phyloP scores from a whole-genome alignment of 73 alveolate genomes.

The Paramecium sonneborni region DNA sequence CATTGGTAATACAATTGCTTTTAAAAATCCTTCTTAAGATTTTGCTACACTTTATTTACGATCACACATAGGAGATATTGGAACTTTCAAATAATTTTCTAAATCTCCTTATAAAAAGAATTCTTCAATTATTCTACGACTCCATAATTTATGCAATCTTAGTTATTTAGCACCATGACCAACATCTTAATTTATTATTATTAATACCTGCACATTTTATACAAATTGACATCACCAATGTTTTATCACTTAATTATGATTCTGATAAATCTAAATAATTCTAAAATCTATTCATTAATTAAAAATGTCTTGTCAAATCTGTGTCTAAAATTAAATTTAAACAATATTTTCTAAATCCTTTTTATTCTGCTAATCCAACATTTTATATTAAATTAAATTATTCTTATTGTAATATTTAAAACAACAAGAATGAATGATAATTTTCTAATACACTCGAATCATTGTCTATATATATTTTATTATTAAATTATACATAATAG shows the following conservation, averaged over 20 bases:
- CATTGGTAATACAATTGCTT: slow-evolving; percentile 44
- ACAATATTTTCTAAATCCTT: slow-evolving; percentile 53
- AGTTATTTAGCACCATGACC: slow-evolving; percentile 59
- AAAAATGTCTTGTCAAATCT: slow-evolving; percentile 30
- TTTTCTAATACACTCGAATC: slow-evolving; percentile 79
- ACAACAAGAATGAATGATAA: slow-evolving; percentile 63
- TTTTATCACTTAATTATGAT: neutral
- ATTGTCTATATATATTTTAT: neutral
- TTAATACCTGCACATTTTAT: slow-evolving; percentile 57
- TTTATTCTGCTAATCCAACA: neutral
- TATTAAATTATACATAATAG: slow-evolving; percentile 47
- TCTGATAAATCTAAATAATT: slow-evolving; percentile 37
- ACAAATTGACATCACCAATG: slow-evolving; percentile 32
- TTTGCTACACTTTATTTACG: slow-evolving; percentile 21
- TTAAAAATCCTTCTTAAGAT: slow-evolving; percentile 45
- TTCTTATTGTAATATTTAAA: neutral
- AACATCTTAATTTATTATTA: slow-evolving; percentile 33
- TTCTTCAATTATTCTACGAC: slow-evolving; percentile 52
- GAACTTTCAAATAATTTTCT: slow-evolving; percentile 46
- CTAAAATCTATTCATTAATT: slow-evolving; percentile 37
- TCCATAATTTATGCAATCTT: slow-evolving; percentile 44
- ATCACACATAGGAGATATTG: slow-evolving; percentile 62
- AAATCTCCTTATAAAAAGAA: slow-evolving; percentile 63
- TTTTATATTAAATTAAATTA: neutral
- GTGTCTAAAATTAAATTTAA: slow-evolving; percentile 21